Conservation (phyloP, 2,329 filamentous ascomycete species). For the Uncinocarpus reesii region DNA sequence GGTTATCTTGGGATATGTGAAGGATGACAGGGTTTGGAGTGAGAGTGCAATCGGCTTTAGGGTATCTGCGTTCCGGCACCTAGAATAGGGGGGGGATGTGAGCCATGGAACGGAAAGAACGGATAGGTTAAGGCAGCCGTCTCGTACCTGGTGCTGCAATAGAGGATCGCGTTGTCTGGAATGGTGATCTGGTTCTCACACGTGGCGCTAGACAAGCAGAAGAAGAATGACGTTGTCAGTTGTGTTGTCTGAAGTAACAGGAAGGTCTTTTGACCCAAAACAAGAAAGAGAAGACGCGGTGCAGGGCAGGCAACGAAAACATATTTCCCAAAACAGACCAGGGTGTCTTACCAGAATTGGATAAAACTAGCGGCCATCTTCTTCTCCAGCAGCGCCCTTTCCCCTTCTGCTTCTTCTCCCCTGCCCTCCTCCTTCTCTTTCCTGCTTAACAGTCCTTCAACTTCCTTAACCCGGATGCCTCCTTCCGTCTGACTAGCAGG, state of each 20-base stretch:
- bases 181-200: slow-evolving; percentile 57
- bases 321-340: slow-evolving; percentile 6
- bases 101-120: slow-evolving; percentile 12
- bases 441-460: background rate
- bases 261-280: too few species aligned
- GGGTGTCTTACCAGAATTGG: slow-evolving; percentile 14
- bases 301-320: background rate
- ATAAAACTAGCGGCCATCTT: slow-evolving; percentile 14
- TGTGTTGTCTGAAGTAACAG: background rate
- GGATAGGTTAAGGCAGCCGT: background rate
- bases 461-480: too few species aligned
- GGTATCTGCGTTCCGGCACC: slow-evolving; percentile 14
- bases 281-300: background rate
- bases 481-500: background rate
- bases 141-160: slow-evolving; percentile 52
- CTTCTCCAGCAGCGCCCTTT: background rate
- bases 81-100: slow-evolving; percentile 3
- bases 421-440: background rate
- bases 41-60: slow-evolving; percentile 13
- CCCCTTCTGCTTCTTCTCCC: background rate
- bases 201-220: slow-evolving; percentile 41
- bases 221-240: background rate
- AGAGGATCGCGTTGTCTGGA: slow-evolving; percentile 50
- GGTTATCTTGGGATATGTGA: slow-evolving; percentile 7
- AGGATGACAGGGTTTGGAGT: slow-evolving; percentile 7